These are phyloP conservation scores for Garcia nutans DNA, from an alignment of 345 rosid species.

Conservation along the genomic window DNA sequence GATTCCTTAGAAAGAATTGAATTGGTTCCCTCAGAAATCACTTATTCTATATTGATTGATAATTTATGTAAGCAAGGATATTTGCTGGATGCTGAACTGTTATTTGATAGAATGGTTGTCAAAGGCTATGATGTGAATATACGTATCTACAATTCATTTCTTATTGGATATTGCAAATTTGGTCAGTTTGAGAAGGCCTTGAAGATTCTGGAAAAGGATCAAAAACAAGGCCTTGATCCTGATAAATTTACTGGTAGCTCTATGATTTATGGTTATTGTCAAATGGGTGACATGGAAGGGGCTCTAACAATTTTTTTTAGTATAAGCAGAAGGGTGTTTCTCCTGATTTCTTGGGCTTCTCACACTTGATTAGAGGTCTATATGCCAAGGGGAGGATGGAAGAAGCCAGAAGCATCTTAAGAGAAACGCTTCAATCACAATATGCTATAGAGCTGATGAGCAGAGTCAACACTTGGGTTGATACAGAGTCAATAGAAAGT, in stretches of 20 bases:
- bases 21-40: conserved; percentile 58
- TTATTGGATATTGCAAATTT: conserved; percentile 59
- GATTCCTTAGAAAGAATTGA: conserved; percentile 66
- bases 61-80: conserved; percentile 65
- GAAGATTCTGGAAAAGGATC: conserved; percentile 44
- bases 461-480: conserved; percentile 50
- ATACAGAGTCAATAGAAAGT: conserved; percentile 46
- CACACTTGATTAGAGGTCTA: conserved; percentile 67
- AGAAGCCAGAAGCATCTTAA: conserved; percentile 71
- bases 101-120: conserved; percentile 55
- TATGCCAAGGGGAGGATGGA: conserved; percentile 87
- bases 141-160: conserved; percentile 61
- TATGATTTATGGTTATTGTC: conserved; percentile 64
- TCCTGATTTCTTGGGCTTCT: conserved; percentile 78
- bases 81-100: conserved; percentile 57
- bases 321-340: conserved; percentile 47
- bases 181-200: conserved; percentile 65
- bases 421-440: conserved; percentile 79
- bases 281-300: conserved; percentile 74
- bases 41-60: conserved; percentile 63
- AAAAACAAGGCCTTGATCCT: conserved; percentile 44
- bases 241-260: conserved; percentile 74
- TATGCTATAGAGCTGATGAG: conserved; percentile 55
- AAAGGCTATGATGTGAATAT: conserved; percentile 47
- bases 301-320: conserved; percentile 64